Evolutionary conservation across 2,329 filamentous ascomycete species (phyloP).

Genomic region (Aspergillus japonicus): DNA sequence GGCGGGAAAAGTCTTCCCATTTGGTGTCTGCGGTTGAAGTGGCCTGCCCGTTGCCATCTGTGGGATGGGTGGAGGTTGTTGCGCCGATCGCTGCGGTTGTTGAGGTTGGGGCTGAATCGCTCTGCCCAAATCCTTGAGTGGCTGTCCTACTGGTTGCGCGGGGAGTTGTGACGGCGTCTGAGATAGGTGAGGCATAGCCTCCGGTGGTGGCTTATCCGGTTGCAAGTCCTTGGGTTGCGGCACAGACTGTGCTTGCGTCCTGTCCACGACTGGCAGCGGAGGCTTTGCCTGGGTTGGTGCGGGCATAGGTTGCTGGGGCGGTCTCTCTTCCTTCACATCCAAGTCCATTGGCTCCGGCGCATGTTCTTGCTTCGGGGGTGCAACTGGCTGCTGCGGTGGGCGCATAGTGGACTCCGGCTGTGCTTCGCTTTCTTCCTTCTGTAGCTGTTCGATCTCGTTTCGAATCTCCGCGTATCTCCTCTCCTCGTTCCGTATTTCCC

Average conservation of each 20-base stretch:
- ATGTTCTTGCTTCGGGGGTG: conserved; percentile 15
- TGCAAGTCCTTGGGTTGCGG: conserved; percentile 12
- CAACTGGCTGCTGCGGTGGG: conserved; percentile 3
- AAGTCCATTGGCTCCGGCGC: conserved; percentile 29
- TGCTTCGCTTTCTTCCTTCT: conserved; percentile 59
- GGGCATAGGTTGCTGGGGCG: conserved; percentile 12
- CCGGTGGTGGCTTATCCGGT: conserved; percentile 5
- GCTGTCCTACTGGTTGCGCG: conserved; percentile 5
- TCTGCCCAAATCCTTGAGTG: conserved; percentile 6
- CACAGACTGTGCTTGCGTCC: conserved; percentile 10
- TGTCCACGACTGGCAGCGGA: conserved; percentile 3
- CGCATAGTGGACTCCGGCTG: conserved; percentile 9
- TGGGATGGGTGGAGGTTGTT: background rate
- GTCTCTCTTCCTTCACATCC: conserved; percentile 27
- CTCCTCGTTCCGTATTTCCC: conserved; percentile 73
- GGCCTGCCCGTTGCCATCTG: conserved; percentile 1
- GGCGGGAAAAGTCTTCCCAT: conserved; percentile 22
- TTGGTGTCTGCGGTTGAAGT: conserved; percentile 14
- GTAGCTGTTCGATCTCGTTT: conserved; percentile 67
- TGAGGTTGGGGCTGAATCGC: conserved; percentile 5
- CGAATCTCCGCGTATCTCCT: conserved; percentile 62
- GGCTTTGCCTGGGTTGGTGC: conserved; percentile 7
- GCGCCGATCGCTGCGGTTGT: conserved; percentile 4
- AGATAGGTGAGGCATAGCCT: conserved; percentile 4
- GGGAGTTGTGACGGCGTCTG: conserved; percentile 10